Conservation (phyloP, 305 asterid genomes). For the Fraxinus floribunda region DNA sequence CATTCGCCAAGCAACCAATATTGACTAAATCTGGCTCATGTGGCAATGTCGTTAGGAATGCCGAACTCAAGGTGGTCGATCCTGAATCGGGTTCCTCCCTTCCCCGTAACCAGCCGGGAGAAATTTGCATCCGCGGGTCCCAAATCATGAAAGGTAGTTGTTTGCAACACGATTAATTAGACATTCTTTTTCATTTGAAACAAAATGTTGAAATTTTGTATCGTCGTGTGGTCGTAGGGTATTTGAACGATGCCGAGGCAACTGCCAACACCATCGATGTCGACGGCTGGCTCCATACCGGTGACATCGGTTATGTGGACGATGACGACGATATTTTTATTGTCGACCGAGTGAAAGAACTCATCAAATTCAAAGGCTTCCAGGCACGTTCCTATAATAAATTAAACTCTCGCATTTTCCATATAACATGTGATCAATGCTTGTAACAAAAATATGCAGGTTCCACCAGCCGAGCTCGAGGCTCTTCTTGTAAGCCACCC, state of each 20-base stretch:
- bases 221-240: conserved; percentile 16
- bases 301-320: conserved; percentile 63
- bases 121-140: conserved; percentile 73
- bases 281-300: conserved; percentile 78
- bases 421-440: neutral
- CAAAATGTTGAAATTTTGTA: neutral
- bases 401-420: neutral
- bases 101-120: conserved; percentile 67
- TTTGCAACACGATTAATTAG: neutral
- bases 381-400: conserved; percentile 32
- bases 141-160: conserved; percentile 76
- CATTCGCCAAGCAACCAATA: conserved; percentile 58
- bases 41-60: conserved; percentile 76
- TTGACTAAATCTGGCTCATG: conserved; percentile 78
- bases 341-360: conserved; percentile 66
- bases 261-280: conserved; percentile 62
- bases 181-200: neutral
- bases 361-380: conserved; percentile 70
- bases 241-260: conserved; percentile 58
- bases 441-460: conserved; percentile 28
- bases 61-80: conserved; percentile 74
- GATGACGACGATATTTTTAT: conserved; percentile 66
- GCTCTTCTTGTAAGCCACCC: conserved; percentile 71
- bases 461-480: conserved; percentile 88
- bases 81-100: conserved; percentile 66